These are phyloP conservation scores for Globisporangium nodosum DNA, from an alignment of 352 stramenopile genomes.

Conservation along the genomic window DNA sequence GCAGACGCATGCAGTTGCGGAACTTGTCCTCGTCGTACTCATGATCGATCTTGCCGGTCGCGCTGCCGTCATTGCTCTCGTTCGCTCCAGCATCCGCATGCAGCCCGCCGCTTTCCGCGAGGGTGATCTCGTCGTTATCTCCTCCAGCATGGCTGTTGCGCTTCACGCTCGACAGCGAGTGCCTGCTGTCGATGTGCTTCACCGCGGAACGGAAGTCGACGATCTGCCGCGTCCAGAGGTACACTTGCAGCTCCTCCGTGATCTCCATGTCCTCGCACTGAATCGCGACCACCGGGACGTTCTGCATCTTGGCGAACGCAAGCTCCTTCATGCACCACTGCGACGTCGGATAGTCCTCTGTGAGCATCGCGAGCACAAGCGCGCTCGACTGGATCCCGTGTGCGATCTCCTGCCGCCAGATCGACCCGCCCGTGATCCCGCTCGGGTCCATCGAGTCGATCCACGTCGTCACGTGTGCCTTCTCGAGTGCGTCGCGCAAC, in stretches of 20 bases:
- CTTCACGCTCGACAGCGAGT: conserved; percentile 1
- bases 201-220: conserved; percentile 68
- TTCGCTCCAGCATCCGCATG: conserved; percentile 1
- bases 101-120: background rate
- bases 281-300: conserved; percentile 78
- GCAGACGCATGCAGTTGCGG: conserved; percentile 50
- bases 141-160: conserved; percentile 13
- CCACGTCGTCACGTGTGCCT: conserved; percentile 74
- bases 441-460: conserved; percentile 83
- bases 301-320: conserved; percentile 82
- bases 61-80: conserved; percentile 6
- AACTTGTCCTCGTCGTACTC: conserved; percentile 67
- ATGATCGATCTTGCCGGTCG: conserved; percentile 14
- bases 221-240: conserved; percentile 82
- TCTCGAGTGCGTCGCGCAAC: conserved; percentile 61
- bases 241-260: conserved; percentile 78
- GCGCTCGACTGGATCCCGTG: conserved; percentile 69
- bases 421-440: conserved; percentile 68
- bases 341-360: conserved; percentile 65
- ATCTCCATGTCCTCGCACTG: conserved; percentile 81
- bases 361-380: conserved; percentile 68
- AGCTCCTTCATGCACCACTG: conserved; percentile 88
- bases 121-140: conserved; percentile 1
- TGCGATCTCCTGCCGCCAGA: conserved; percentile 81
- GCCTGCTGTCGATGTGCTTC: conserved; percentile 7